Evolutionary conservation across 768 basidiomycete genomes (phyloP), one percentile per base, ranked within the genome.

Genomic region (Podaxis pistillaris): DNA sequence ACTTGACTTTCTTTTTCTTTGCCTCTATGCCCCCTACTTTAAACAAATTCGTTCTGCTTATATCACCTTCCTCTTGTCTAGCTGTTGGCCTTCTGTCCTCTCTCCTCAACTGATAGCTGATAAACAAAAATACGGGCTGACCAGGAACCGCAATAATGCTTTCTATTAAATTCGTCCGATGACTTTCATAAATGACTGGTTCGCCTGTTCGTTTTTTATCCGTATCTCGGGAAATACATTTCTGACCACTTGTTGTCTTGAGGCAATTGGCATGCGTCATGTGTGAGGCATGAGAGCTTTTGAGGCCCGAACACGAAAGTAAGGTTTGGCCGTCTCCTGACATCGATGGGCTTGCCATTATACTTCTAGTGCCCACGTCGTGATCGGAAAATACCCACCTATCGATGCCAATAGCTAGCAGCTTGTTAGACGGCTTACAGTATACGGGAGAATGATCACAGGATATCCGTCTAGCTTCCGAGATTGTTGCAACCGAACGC

Each of bases 11-110:
- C 30, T 47, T 55, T 11, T 36, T 62, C 5, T 17, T 33, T 17
- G 28, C 40, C 33, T 6, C 41, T 46, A 44, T 30, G n/a, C 47
- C 46, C 33, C 17, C 49, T 55, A 30, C 38, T 37, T 55, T 9
- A 24, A 19, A 46, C 19, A 36, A 41, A 36, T n/a, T 62, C 47
- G 33, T 33, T 62, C 47, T 62, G 33, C 61, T 62, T 62, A 62
- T 62, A n/a, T 22, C 28, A 8, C 36, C 47, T 13, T 22, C 50
- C 54, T 56, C 46, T 49, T 41, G 36, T 56, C 54, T 38, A 62
- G 61, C 61, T 56, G 44, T 19, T 46, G n/a, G 44, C 44, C n/a
- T 56, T 44, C 40, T 56, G 33, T 40, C 50, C 51, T 50, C 17
- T 24, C 11, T 51, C 19, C 26, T 50, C 49, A 24, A 28, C 49